A percentile compares a stretch with the other conserved stretches of the same genome.
These are phyloP conservation scores for Melocanna baccifera DNA, from an alignment of 176 grass and related monocot species.

Conservation along the genomic window DNA sequence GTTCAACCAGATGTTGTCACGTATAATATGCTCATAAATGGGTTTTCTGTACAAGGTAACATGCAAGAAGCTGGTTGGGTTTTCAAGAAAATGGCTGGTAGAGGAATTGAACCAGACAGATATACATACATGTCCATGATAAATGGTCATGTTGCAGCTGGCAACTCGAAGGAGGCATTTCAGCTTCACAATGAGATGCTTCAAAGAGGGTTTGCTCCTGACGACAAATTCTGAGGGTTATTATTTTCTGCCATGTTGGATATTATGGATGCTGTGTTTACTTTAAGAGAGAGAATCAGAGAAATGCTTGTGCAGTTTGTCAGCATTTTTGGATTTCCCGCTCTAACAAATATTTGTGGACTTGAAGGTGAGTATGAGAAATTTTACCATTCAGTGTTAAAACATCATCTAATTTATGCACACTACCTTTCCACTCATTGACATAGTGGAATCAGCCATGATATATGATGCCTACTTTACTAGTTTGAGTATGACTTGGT, in stretches of 20 bases:
- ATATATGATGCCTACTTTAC: slow-evolving; percentile 8
- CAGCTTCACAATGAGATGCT: slow-evolving; percentile 91
- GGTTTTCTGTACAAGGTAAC: slow-evolving; percentile 58
- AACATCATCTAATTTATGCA: background rate
- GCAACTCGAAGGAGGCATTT: slow-evolving; percentile 81
- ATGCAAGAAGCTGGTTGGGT: slow-evolving; percentile 65
- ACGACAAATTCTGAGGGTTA: slow-evolving; percentile 75
- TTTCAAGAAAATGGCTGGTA: slow-evolving; percentile 66
- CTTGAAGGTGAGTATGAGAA: slow-evolving; percentile 26
- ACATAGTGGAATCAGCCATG: background rate
- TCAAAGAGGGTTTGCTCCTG: slow-evolving; percentile 77
- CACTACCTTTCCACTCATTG: background rate
- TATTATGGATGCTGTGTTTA: background rate
- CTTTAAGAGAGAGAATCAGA: background rate
- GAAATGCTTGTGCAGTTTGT: background rate
- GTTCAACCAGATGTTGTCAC: slow-evolving; percentile 70
- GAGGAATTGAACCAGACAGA: slow-evolving; percentile 67
- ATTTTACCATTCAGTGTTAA: background rate
- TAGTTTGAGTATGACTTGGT: background rate
- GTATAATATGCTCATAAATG: slow-evolving; percentile 82
- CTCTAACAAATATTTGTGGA: background rate
- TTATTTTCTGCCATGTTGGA: background rate
- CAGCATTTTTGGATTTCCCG: background rate
- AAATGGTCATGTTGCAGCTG: slow-evolving; percentile 72
- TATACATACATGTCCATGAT: slow-evolving; percentile 90